phyloP scores from a whole-genome alignment of 495 filamentous ascomycete species.

The Chaetomium cochliodes region DNA sequence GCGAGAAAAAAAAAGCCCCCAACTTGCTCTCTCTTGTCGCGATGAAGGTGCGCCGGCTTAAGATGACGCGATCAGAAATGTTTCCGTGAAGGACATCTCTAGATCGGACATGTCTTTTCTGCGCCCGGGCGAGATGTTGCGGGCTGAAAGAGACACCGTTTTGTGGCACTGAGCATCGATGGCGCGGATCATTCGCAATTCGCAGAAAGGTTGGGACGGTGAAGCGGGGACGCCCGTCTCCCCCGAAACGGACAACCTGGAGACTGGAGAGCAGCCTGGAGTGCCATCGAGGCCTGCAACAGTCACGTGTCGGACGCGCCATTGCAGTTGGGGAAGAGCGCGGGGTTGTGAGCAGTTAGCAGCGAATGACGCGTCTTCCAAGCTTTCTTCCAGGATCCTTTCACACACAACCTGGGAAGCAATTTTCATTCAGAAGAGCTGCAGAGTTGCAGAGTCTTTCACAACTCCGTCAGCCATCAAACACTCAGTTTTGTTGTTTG shows the following conservation, averaged over 20 bases:
- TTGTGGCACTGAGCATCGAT: constrained; percentile 8
- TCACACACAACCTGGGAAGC: not conserved
- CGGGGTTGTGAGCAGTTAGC: too few relatives aligned
- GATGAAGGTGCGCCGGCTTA: not conserved
- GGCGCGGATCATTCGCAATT: constrained; percentile 14
- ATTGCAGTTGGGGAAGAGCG: not conserved
- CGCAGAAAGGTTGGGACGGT: constrained; percentile 16
- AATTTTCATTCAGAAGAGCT: too few relatives aligned
- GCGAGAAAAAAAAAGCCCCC: not conserved
- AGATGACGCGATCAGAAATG: not conserved
- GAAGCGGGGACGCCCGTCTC: constrained; percentile 14
- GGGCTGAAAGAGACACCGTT: constrained; percentile 19
- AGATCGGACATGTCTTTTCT: constrained; percentile 4
- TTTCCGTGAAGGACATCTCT: not conserved
- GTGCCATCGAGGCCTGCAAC: too few relatives aligned
- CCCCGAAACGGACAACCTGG: constrained; percentile 9
- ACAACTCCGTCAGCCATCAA: too few relatives aligned
- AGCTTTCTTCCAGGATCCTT: not conserved
- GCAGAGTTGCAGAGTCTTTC: too few relatives aligned
- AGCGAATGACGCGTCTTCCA: too few relatives aligned
- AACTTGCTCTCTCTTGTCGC: not conserved
- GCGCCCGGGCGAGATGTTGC: not conserved
- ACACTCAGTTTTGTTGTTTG: too few relatives aligned
- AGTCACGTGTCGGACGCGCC: constrained; percentile 4
- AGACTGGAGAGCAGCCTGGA: too few relatives aligned